Evolutionary conservation across 228 moss, liverwort and hornwort species (phyloP), one percentile per base, ranked within the genome.

Genomic region (Sphagnum fallax): DNA sequence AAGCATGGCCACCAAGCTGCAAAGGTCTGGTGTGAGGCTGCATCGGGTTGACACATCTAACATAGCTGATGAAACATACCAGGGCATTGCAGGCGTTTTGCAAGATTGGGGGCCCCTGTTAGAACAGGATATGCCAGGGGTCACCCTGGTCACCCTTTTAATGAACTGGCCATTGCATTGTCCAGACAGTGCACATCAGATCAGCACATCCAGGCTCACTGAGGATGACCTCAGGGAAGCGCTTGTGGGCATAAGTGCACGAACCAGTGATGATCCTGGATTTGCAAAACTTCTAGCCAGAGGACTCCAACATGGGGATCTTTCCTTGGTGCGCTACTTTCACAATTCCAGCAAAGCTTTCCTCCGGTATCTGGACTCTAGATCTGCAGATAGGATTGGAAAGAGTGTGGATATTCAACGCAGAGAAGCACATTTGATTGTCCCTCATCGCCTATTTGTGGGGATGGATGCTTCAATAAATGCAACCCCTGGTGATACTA

Each of bases 401-500:
- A 51, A 50, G n/a, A 50, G 64, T 48, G 64, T 32, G 32, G 32
- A 48, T 10, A 18, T 65, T 10, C 47, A 48, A 12, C 8, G 49
- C 10, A 50, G n/a, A 66, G 10, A n/a, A 11, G 7, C 11, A 15
- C 66, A 66, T 50, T 66, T 51, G 10, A 51, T 66, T 11, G 66
- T 66, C 6, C 66, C 66, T 13, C 66, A 66, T 49, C 66, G 66
- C 5, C 51, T 66, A 15, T 66, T 66, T 66, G 66, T 51, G 49
- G 66, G 66, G 8, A 66, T 48, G 14, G 66, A 51, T 50, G 66
- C 66, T 13, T 51, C 66, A 8, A 16, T 50, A 12, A 66, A 48
- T 51, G 66, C 50, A 5, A 66, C 66, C n/a, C 66, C 66, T 12
- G 66, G 66, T 5, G 50, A 8, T 49, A 14, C 51, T 10, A 51